Percentiles rank a stretch among this genome's conserved stretches.
phyloP scores from a whole-genome alignment of 257 asterid genomes.

The Fraxinus excelsior region DNA sequence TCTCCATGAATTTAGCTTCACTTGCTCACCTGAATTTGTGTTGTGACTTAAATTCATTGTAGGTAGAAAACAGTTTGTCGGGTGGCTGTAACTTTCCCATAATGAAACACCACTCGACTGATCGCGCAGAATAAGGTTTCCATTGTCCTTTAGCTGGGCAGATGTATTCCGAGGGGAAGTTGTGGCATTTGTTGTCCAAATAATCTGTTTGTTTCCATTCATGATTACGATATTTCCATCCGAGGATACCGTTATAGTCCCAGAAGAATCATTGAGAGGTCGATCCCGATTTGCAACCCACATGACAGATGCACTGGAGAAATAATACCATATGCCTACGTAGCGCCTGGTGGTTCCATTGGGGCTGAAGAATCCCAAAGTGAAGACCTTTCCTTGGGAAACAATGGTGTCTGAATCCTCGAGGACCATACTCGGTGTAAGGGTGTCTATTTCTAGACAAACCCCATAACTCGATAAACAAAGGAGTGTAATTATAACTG shows the following conservation, averaged over 20 bases:
- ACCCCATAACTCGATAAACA: neutral
- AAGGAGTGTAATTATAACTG: neutral
- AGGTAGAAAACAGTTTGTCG: conserved; percentile 29
- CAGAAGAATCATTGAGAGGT: conserved; percentile 34
- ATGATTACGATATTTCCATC: conserved; percentile 38
- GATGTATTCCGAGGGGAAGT: conserved; percentile 17
- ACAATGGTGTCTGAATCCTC: neutral
- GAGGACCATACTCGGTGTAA: neutral
- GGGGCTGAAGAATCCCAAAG: neutral
- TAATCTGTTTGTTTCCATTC: conserved; percentile 26
- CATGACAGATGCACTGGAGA: neutral
- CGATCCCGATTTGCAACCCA: conserved; percentile 46
- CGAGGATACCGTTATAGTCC: conserved; percentile 29
- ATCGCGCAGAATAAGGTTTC: conserved; percentile 40
- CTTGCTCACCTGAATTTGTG: neutral
- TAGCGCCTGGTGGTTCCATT: neutral
- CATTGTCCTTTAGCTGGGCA: conserved; percentile 38
- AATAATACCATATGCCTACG: neutral
- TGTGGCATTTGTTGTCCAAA: conserved; percentile 38
- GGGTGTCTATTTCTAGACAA: neutral
- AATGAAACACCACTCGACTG: conserved; percentile 8
- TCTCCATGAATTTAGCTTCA: conserved; percentile 36
- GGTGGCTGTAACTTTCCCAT: conserved; percentile 43
- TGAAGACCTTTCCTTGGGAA: neutral
- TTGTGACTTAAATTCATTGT: conserved; percentile 27